Evolutionary conservation across 176 grass and related monocot species (phyloP).

Genomic region (bread wheat (Triticum aestivum)): IWGSC_CS_RefSeq_v2.1 NC_057799.1:34356708-34357207

Average conservation of each 20-base stretch:
- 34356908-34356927: slow-evolving; percentile 71
- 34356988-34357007: slow-evolving; percentile 70
- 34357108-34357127: not conserved
- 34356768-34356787: slow-evolving; percentile 66
- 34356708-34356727: slow-evolving; percentile 74
- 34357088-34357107: not conserved
- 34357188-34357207: not conserved
- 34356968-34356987: slow-evolving; percentile 89
- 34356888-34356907: slow-evolving; percentile 75
- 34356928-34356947: slow-evolving; percentile 56
- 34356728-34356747: slow-evolving; percentile 96
- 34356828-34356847: slow-evolving; percentile 65
- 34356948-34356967: slow-evolving; percentile 25
- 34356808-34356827: slow-evolving; percentile 79
- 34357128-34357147: not conserved
- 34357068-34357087: slow-evolving; percentile 59
- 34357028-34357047: slow-evolving; percentile 87
- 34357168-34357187: not conserved
- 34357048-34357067: slow-evolving; percentile 76
- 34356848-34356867: slow-evolving; percentile 87
- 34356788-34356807: slow-evolving; percentile 93
- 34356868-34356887: slow-evolving; percentile 91
- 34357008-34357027: slow-evolving; percentile 88
- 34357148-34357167: not conserved
- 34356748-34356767: slow-evolving; percentile 80